These are phyloP conservation scores for Kandelia obovata DNA, from an alignment of 345 rosid species.

Conservation along the genomic window DNA sequence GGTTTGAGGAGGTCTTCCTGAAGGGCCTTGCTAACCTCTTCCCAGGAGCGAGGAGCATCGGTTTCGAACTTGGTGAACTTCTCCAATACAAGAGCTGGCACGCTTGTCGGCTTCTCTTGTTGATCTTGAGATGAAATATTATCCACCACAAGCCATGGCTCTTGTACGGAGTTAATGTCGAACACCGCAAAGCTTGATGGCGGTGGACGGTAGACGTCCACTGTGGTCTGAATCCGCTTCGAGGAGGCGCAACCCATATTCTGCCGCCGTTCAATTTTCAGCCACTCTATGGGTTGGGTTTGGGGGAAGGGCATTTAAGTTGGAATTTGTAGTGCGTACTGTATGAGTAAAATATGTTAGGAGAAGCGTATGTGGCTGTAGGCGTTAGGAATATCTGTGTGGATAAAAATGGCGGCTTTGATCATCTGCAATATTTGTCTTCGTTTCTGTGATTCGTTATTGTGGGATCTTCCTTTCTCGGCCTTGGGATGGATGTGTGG, in stretches of 20 bases:
- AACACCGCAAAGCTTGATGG: slow-evolving; percentile 79
- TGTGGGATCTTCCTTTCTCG: neutral
- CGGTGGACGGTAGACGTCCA: slow-evolving; percentile 67
- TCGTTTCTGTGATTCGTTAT: neutral
- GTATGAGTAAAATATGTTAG: too few relatives aligned
- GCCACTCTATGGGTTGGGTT: neutral
- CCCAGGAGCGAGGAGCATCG: slow-evolving; percentile 85
- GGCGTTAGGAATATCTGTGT: neutral
- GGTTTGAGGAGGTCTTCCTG: slow-evolving; percentile 54
- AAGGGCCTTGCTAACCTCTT: slow-evolving; percentile 80
- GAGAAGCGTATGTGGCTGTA: neutral
- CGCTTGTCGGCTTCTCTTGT: slow-evolving; percentile 34
- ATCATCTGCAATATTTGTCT: neutral
- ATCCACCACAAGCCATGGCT: slow-evolving; percentile 65
- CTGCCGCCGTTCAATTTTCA: neutral
- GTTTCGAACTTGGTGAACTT: slow-evolving; percentile 50
- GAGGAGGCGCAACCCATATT: slow-evolving; percentile 81
- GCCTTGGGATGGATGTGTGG: slow-evolving; percentile 17
- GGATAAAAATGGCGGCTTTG: neutral
- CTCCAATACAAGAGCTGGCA: slow-evolving; percentile 47
- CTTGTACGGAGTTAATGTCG: slow-evolving; percentile 70
- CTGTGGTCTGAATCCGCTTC: slow-evolving; percentile 50
- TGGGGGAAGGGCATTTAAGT: neutral
- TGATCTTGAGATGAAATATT: slow-evolving; percentile 20
- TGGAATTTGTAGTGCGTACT: neutral